Evolutionary conservation across 306 rosid genomes (phyloP), one percentile per base, ranked within the genome.

Genomic region (Betula pendula): DNA sequence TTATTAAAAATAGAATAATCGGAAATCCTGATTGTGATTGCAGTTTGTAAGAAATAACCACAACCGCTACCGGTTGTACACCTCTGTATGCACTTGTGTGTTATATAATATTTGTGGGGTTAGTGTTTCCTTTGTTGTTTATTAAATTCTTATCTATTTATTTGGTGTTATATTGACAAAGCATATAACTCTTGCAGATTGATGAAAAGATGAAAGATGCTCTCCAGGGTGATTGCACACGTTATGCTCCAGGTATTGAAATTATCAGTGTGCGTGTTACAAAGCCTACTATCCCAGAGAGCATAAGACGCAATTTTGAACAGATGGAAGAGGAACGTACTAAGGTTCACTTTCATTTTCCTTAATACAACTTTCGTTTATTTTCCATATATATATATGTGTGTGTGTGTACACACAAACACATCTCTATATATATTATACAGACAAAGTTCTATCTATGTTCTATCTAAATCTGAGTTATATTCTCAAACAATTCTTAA

Each of bases 281-380:
- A 62, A 95, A 95, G 81, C 97, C 97, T 16, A 85, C 85, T 9
- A 95, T 95, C 86, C 99, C 99, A 5, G 85, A 85, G 1, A 89
- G 88, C 60, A 88, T 92, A 74, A 87, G 90, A 79, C 81, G 85
- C 65, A 92, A 92, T 81, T 95, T 90, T 19, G 91, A 90, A 78
- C 92, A 89, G 80, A 95, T 92, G 99, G 99, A 92, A 80, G 97
- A 92, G 82, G 99, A 92, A 78, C 97, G 97, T 27, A 95, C 97
- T 60, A 95, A 92, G 96, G 99, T 92, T 81, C 74, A 45, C 50
- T 81, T 75, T 74, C 67, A 27, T 59, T 84, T 83, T 75, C 74
- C 8, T 78, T 31, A 35, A 44, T 20, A 69, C 1, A 58, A 66
- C 31, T 38, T 68, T 6, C 43, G 13, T 60, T 62, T 55, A 42